These are phyloP conservation scores for Melampsora larici-populina DNA, from an alignment of 1,284 basidiomycete genomes.

Conservation along the genomic window DNA sequence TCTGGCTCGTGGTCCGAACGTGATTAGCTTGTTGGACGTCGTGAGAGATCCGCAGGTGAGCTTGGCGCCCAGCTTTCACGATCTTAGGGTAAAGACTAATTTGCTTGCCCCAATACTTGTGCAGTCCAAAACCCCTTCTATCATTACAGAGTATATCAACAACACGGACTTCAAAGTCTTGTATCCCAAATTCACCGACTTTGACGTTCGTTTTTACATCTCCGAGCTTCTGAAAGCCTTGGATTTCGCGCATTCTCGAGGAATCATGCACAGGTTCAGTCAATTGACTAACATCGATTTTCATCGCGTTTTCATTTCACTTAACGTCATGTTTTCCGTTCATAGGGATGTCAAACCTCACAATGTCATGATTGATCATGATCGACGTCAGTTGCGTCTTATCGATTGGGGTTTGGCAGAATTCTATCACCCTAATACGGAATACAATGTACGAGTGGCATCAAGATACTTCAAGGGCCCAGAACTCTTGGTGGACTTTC, in stretches of 20 bases:
- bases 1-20: constrained; percentile 87
- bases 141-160: constrained; percentile 97
- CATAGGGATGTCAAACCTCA: constrained; percentile 92
- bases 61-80: neutral
- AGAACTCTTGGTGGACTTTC: constrained; percentile 94
- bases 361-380: constrained; percentile 99
- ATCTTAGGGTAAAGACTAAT: neutral
- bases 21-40: constrained; percentile 82
- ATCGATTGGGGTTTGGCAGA: constrained; percentile 99
- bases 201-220: constrained; percentile 95
- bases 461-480: constrained; percentile 98
- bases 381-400: constrained; percentile 83
- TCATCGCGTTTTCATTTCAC: neutral
- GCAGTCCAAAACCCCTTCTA: constrained; percentile 90
- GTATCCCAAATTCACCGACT: constrained; percentile 90
- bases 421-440: constrained; percentile 95
- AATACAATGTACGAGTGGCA: constrained; percentile 97
- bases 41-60: constrained; percentile 71
- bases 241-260: constrained; percentile 42
- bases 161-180: constrained; percentile 98
- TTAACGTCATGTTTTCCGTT: neutral
- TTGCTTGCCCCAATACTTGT: neutral
- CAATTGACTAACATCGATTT: neutral
- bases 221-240: constrained; percentile 85
- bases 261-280: constrained; percentile 25